phyloP scores from a whole-genome alignment of 257 asterid species.

The Solanum pinnatisectum region DNA sequence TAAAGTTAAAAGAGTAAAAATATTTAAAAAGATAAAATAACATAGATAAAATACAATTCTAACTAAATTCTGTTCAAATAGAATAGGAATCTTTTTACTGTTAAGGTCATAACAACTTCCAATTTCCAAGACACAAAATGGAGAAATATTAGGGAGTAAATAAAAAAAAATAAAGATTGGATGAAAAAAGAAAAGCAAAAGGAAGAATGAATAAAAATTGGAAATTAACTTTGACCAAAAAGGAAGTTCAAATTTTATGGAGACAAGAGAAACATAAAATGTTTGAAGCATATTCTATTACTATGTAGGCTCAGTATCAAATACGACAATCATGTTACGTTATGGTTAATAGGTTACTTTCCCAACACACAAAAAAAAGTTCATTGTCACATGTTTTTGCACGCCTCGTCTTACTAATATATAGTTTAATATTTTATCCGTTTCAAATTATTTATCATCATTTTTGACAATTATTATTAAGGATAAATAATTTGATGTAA shows the following conservation, averaged over 20 bases:
- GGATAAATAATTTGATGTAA: too few relatives aligned
- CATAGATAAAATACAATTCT: too few relatives aligned
- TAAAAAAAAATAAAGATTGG: neutral
- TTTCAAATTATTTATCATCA: fast-evolving
- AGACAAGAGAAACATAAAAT: neutral
- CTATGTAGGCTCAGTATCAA: neutral
- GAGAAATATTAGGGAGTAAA: neutral
- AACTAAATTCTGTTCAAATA: neutral
- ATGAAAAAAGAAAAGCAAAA: neutral
- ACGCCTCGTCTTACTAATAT: neutral
- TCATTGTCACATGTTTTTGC: neutral
- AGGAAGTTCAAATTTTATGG: neutral
- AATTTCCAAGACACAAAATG: neutral
- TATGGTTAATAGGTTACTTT: neutral
- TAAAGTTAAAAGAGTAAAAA: too few relatives aligned
- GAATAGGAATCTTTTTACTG: neutral
- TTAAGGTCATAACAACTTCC: neutral
- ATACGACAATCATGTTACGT: neutral
- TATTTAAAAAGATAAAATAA: too few relatives aligned
- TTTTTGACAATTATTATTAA: neutral
- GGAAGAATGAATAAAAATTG: neutral
- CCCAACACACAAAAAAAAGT: neutral
- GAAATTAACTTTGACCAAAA: neutral
- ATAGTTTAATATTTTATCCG: neutral
- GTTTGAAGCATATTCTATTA: neutral